These are phyloP conservation scores for Litsea cubeba DNA, from an alignment of 164 flowering plant genomes.

Conservation along the genomic window DNA sequence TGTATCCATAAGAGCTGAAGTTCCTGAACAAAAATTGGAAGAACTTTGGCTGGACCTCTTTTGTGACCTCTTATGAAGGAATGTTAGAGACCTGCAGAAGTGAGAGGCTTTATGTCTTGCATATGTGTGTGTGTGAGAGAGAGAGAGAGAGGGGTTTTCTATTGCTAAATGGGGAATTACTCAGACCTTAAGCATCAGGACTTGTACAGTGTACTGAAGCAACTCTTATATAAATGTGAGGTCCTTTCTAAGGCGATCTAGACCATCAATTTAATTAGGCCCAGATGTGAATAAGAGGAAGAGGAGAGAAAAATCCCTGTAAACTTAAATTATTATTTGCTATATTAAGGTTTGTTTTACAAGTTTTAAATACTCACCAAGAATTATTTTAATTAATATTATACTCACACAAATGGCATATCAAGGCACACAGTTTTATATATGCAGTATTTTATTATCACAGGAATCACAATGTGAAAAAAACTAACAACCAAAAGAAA, in stretches of 20 bases:
- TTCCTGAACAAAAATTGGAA: not conserved
- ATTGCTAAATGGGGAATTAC: not conserved
- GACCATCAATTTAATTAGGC: not conserved
- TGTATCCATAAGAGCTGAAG: constrained; percentile 11
- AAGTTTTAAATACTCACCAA: too few species aligned
- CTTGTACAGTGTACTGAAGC: not conserved
- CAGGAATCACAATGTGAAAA: too few species aligned
- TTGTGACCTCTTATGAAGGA: not conserved
- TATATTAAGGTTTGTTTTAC: too few species aligned
- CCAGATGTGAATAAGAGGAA: too few species aligned
- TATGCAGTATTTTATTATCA: too few species aligned
- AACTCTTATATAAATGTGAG: not conserved
- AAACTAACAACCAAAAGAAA: too few species aligned
- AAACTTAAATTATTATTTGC: too few species aligned
- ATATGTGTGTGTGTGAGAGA: not conserved
- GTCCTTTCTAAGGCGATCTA: not conserved
- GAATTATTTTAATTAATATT: too few species aligned
- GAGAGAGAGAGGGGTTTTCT: constrained; percentile 1
- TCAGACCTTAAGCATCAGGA: not conserved
- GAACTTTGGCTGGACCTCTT: constrained; percentile 10
- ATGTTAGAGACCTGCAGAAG: constrained; percentile 4
- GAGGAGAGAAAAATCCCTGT: too few species aligned
- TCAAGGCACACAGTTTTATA: too few species aligned
- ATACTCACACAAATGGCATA: too few species aligned
- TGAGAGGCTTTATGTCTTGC: constrained; percentile 4